Evolutionary conservation across 495 filamentous ascomycete species (phyloP).

Genomic region (Rostrohypoxylon terebratum): DNA sequence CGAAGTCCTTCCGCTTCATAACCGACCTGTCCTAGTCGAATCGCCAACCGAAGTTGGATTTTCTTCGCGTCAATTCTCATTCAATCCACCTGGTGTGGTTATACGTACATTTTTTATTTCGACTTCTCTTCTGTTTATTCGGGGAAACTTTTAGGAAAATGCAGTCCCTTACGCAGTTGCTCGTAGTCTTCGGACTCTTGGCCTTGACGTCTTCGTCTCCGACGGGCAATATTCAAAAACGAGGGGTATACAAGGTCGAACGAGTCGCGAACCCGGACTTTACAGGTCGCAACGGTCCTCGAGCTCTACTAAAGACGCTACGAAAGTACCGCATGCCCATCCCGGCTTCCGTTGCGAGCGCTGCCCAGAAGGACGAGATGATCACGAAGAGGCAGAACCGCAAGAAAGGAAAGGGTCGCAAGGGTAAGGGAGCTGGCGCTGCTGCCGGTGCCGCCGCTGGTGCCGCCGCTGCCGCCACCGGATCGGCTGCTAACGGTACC

Average conservation of each 20-base stretch:
- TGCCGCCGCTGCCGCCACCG: conserved; percentile 27
- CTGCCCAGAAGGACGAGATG: conserved; percentile 50
- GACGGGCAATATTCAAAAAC: conserved; percentile 50
- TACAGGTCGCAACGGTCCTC: conserved; percentile 64
- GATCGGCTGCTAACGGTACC: conserved; percentile 49
- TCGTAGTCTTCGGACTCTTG: conserved; percentile 55
- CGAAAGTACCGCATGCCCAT: conserved; percentile 70
- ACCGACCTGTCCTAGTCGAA: conserved; percentile 19
- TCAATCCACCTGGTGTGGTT: conserved; percentile 45
- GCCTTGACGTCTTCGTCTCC: conserved; percentile 58
- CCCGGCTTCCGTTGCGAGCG: conserved; percentile 54
- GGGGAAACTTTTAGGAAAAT: conserved; percentile 39
- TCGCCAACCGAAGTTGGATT: conserved; percentile 19
- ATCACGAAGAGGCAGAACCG: conserved; percentile 44
- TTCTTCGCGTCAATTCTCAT: conserved; percentile 21
- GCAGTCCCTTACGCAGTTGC: conserved; percentile 51
- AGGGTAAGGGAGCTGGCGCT: conserved; percentile 28
- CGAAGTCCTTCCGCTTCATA: conserved; percentile 30
- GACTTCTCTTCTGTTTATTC: conserved; percentile 10
- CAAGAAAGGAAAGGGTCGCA: conserved; percentile 35
- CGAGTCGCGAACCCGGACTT: conserved; percentile 66
- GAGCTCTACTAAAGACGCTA: conserved; percentile 70
- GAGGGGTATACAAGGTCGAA: conserved; percentile 69
- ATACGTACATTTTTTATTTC: conserved; percentile 27
- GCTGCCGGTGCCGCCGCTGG: conserved; percentile 35